Conservation (phyloP, 768 basidiomycete genomes). For the Nidularia pulvinata region DNA sequence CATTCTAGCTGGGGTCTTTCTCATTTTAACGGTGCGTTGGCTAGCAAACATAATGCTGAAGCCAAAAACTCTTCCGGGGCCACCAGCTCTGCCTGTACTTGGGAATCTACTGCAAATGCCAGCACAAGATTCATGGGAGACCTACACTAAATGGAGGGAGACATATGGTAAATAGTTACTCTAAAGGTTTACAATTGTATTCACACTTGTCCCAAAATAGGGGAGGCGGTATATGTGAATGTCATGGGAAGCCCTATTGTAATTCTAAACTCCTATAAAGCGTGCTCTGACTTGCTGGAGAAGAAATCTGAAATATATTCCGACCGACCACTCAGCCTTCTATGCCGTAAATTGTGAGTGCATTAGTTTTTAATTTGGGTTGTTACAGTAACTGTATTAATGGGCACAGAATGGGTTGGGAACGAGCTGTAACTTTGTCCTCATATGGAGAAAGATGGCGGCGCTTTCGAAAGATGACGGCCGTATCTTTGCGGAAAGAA, state of each 20-base stretch:
- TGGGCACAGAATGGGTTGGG: neutral
- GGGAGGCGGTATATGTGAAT: neutral
- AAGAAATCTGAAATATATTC: neutral
- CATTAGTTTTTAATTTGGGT: neutral
- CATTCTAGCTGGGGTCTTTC: no score
- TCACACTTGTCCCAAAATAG: neutral
- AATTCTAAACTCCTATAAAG: neutral
- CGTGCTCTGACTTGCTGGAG: neutral
- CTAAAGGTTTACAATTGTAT: neutral
- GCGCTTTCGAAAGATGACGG: neutral
- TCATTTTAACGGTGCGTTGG: no score
- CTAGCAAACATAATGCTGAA: no score
- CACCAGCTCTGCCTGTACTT: neutral
- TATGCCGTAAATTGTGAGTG: neutral
- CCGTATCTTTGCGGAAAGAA: neutral
- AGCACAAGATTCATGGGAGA: neutral
- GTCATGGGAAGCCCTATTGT: neutral
- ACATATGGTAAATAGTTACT: neutral
- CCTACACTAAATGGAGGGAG: neutral
- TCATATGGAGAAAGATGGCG: neutral
- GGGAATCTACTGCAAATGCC: neutral
- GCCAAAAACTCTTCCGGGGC: neutral
- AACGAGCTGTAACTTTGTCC: neutral
- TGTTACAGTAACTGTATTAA: neutral
- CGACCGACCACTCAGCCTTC: neutral